Conservation (phyloP, 2,329 filamentous ascomycete species). For the Myriosclerotinia duriaeana region DNA sequence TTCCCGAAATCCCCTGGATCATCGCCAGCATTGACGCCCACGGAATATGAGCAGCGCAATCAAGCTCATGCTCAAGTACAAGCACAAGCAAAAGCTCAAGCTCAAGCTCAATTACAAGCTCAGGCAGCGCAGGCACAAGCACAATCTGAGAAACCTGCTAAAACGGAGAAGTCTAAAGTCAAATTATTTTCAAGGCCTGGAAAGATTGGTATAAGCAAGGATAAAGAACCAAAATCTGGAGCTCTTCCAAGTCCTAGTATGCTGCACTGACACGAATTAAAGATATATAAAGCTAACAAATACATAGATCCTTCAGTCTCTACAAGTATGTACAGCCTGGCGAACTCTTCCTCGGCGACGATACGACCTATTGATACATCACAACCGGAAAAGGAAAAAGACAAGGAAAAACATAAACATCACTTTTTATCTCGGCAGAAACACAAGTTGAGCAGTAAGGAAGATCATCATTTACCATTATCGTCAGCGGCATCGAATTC, state of each 20-base stretch:
- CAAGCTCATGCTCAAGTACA: conserved; percentile 1
- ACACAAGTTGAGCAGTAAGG: conserved; percentile 70
- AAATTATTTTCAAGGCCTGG: conserved; percentile 79
- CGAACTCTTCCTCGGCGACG: conserved; percentile 75
- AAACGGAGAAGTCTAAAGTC: conserved; percentile 72
- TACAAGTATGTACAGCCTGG: conserved; percentile 68
- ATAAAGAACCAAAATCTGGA: conserved; percentile 62
- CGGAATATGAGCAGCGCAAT: conserved; percentile 41
- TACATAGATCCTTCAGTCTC: conserved; percentile 43
- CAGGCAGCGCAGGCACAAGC: conserved; percentile 20
- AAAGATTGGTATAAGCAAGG: conserved; percentile 68
- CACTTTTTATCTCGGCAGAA: conserved; percentile 79
- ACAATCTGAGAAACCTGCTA: conserved; percentile 57
- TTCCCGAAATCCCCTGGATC: conserved; percentile 56
- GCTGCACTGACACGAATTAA: conserved; percentile 48
- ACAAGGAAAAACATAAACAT: conserved; percentile 74
- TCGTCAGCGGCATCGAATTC: conserved; percentile 78
- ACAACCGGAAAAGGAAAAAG: conserved; percentile 49
- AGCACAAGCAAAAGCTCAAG: neutral
- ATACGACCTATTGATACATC: conserved; percentile 62
- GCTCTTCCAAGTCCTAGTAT: conserved; percentile 72
- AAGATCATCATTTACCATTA: conserved; percentile 69
- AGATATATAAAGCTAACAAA: conserved; percentile 44
- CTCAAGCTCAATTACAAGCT: neutral
- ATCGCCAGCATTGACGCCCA: conserved; percentile 37